phyloP scores from a whole-genome alignment of 2,329 filamentous ascomycete genomes.

The Mollisiaceae sp. region DNA sequence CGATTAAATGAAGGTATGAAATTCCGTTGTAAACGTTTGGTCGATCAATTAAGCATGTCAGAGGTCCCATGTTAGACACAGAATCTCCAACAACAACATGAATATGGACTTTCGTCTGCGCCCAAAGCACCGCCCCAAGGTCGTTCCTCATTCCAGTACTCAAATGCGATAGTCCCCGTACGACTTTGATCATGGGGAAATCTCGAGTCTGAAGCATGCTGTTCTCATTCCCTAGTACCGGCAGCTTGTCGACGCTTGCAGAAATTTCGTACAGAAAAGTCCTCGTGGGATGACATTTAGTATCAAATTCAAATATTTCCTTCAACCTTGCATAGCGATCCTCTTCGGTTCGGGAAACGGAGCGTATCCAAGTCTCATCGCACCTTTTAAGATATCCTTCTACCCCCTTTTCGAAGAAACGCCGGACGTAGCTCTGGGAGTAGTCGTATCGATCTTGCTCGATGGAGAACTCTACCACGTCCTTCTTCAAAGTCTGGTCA shows the following conservation, averaged over 20 bases:
- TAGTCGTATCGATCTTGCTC: background rate
- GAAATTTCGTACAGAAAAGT: background rate
- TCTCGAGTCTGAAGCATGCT: background rate
- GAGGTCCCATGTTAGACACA: background rate
- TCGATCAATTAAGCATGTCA: slow-evolving; percentile 4
- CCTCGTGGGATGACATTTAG: background rate
- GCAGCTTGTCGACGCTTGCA: background rate
- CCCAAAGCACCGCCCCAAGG: background rate
- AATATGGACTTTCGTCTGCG: background rate
- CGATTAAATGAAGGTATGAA: background rate
- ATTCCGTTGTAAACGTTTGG: background rate
- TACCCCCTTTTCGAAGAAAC: background rate
- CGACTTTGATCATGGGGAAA: background rate
- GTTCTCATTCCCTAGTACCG: background rate
- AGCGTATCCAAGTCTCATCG: background rate
- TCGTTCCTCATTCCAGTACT: slow-evolving; percentile 7
- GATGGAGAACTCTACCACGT: background rate
- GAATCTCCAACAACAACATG: no score
- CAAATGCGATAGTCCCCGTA: slow-evolving; percentile 8
- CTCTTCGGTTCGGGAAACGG: background rate
- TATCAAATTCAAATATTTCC: background rate
- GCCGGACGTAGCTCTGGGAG: background rate
- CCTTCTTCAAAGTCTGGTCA: background rate
- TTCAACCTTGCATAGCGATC: background rate
- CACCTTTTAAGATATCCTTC: background rate